Percentiles rank a stretch among this genome's conserved stretches.
Evolutionary conservation across 495 filamentous ascomycete genomes (phyloP).

Genomic region (Talaromyces nanjingensis): DNA sequence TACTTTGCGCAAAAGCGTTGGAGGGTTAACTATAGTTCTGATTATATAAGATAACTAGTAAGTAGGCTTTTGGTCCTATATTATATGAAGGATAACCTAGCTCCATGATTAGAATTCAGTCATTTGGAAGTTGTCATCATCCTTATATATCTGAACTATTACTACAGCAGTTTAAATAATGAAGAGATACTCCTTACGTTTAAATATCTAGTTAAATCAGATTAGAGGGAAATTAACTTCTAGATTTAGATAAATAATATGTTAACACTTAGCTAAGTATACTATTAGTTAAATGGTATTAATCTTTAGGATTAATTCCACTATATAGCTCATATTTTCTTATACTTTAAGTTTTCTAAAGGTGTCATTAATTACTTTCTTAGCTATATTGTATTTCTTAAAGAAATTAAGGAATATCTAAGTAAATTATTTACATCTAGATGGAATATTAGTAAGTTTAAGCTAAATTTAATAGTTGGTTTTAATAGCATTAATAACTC

Average conservation of each 20-base stretch:
- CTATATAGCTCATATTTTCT: constrained; percentile 38
- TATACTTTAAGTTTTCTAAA: constrained; percentile 43
- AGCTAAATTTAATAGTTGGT: constrained; percentile 47
- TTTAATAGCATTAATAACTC: constrained; percentile 74
- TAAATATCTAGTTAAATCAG: constrained; percentile 41
- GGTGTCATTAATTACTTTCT: constrained; percentile 57
- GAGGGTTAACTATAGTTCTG: constrained; percentile 39
- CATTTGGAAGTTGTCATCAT: constrained; percentile 65
- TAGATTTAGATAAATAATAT: constrained; percentile 40
- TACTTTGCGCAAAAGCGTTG: constrained; percentile 54
- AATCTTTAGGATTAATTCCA: constrained; percentile 50
- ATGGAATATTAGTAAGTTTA: constrained; percentile 55
- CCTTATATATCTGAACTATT: constrained; percentile 61
- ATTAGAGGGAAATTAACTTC: constrained; percentile 51
- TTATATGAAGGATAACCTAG: constrained; percentile 59
- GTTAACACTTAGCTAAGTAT: constrained; percentile 23
- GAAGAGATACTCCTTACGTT: constrained; percentile 46
- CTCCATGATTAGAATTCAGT: constrained; percentile 60
- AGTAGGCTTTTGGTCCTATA: constrained; percentile 61
- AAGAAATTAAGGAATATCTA: constrained; percentile 50
- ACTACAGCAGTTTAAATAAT: constrained; percentile 54
- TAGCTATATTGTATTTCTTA: constrained; percentile 54
- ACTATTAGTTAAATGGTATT: constrained; percentile 44
- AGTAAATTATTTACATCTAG: constrained; percentile 60
- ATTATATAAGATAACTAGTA: constrained; percentile 29